Evolutionary conservation across 495 filamentous ascomycete genomes (phyloP).

Genomic region (Pyrenopolyporus hunteri): DNA sequence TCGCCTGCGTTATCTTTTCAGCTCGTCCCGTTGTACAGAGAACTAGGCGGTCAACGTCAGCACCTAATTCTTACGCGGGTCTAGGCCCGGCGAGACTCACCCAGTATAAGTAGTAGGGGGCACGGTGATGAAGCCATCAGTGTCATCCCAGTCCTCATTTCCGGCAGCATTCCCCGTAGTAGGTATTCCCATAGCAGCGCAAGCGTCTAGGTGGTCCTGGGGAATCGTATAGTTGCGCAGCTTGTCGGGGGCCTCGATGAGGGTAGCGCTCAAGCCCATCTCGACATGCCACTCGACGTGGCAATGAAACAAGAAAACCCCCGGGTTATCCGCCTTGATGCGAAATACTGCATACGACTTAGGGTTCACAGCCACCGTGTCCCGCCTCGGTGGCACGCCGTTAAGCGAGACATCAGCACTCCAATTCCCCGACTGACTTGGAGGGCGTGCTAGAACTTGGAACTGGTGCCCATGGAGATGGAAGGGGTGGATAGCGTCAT

Average conservation of each 20-base stretch:
- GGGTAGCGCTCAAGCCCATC: slow-evolving; percentile 70
- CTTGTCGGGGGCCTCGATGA: slow-evolving; percentile 72
- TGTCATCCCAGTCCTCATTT: slow-evolving; percentile 66
- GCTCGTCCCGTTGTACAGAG: slow-evolving; percentile 17
- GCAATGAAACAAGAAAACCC: slow-evolving; percentile 82
- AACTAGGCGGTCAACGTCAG: slow-evolving; percentile 18
- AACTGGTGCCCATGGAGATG: slow-evolving; percentile 78
- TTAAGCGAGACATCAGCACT: slow-evolving; percentile 47
- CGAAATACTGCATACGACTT: slow-evolving; percentile 63
- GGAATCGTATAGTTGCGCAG: slow-evolving; percentile 68
- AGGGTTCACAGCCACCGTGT: slow-evolving; percentile 61
- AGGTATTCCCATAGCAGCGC: slow-evolving; percentile 56
- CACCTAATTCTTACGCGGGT: background rate
- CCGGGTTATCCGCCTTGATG: slow-evolving; percentile 71
- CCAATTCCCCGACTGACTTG: slow-evolving; percentile 49
- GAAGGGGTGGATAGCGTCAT: slow-evolving; percentile 63
- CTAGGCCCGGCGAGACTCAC: slow-evolving; percentile 34
- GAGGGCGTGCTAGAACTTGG: slow-evolving; percentile 66
- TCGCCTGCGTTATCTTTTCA: background rate
- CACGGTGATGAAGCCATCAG: slow-evolving; percentile 57
- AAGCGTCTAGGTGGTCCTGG: slow-evolving; percentile 63
- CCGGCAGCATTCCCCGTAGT: slow-evolving; percentile 77
- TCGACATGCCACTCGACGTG: slow-evolving; percentile 83
- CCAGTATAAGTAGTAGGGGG: slow-evolving; percentile 50
- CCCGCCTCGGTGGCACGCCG: slow-evolving; percentile 53